Conservation (phyloP, 108 stramenopile species). For the Nitzschia palea region DNA sequence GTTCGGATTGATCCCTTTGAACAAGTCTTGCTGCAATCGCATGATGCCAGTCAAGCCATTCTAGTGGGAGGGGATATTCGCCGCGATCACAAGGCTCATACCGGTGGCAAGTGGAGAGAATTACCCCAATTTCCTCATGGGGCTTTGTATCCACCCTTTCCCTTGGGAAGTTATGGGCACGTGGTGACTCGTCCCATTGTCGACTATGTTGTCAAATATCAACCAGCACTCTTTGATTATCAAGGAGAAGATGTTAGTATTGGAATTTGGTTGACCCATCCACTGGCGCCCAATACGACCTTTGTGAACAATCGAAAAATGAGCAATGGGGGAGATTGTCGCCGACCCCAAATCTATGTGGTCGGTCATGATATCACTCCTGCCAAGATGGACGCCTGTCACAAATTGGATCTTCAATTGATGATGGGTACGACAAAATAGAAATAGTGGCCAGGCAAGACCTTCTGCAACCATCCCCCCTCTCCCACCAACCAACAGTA, state of each 20-base stretch:
- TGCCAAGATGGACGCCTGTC: background rate
- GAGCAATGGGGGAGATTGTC: slow-evolving; percentile 1
- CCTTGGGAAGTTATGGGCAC: slow-evolving; percentile 27
- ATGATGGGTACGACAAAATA: too few species aligned
- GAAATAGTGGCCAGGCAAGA: too few species aligned
- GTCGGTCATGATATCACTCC: slow-evolving; percentile 12
- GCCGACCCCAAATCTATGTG: background rate
- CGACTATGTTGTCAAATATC: slow-evolving; percentile 19
- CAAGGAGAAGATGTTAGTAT: slow-evolving; percentile 36
- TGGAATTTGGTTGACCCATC: slow-evolving; percentile 31
- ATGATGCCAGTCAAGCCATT: slow-evolving; percentile 3
- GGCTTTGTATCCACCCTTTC: slow-evolving; percentile 26
- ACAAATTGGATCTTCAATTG: too few species aligned
- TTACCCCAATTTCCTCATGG: slow-evolving; percentile 14
- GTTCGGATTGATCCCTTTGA: slow-evolving; percentile 23
- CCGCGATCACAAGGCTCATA: background rate
- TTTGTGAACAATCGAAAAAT: background rate
- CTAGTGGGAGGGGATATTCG: slow-evolving; percentile 28
- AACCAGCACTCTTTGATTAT: slow-evolving; percentile 23
- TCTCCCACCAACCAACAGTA: too few species aligned
- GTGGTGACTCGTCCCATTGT: slow-evolving; percentile 29
- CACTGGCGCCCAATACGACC: background rate
- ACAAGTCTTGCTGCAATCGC: slow-evolving; percentile 13
- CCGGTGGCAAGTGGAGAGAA: slow-evolving; percentile 25
- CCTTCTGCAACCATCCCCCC: too few species aligned